Evolutionary conservation across 305 asterid genomes (phyloP).

Genomic region (Solanum hybrid): DNA sequence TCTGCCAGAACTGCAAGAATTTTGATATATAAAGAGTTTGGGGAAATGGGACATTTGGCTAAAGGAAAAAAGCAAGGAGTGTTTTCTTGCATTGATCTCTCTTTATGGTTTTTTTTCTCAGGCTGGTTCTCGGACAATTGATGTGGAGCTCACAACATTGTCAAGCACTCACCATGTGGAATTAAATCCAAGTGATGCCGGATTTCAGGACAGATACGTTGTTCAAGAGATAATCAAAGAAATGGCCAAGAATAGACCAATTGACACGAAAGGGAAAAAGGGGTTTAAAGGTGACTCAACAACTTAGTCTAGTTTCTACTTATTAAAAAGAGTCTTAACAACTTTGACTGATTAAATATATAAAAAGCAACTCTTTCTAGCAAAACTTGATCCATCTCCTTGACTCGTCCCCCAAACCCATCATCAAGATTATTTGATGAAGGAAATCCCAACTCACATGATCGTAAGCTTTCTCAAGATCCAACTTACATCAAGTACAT

Average conservation of each 20-base stretch:
- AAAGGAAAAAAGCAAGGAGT: not conserved
- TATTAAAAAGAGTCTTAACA: not conserved
- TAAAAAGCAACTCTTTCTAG: not conserved
- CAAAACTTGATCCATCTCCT: not conserved
- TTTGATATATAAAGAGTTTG: not conserved
- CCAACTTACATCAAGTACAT: not conserved
- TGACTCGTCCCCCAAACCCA: not conserved
- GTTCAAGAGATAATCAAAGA: slow-evolving; percentile 96
- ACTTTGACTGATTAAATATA: not conserved
- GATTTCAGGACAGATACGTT: slow-evolving; percentile 89
- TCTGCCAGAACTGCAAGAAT: not conserved
- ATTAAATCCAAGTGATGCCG: slow-evolving; percentile 89
- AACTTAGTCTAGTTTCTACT: slow-evolving; percentile 3
- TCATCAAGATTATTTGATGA: not conserved
- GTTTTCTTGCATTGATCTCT: not conserved
- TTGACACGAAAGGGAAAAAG: slow-evolving; percentile 83
- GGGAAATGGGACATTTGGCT: not conserved
- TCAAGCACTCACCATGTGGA: slow-evolving; percentile 86
- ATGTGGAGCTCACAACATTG: slow-evolving; percentile 83
- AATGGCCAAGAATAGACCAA: slow-evolving; percentile 93
- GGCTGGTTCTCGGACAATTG: slow-evolving; percentile 84
- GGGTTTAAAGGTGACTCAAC: slow-evolving; percentile 73
- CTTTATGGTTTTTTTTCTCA: slow-evolving; percentile 21
- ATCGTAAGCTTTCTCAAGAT: not conserved
- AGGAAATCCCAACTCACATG: not conserved